Evolutionary conservation across 768 basidiomycete species (phyloP), one percentile per base, ranked within the genome.

Genomic region (Termitomyces sp.): DNA sequence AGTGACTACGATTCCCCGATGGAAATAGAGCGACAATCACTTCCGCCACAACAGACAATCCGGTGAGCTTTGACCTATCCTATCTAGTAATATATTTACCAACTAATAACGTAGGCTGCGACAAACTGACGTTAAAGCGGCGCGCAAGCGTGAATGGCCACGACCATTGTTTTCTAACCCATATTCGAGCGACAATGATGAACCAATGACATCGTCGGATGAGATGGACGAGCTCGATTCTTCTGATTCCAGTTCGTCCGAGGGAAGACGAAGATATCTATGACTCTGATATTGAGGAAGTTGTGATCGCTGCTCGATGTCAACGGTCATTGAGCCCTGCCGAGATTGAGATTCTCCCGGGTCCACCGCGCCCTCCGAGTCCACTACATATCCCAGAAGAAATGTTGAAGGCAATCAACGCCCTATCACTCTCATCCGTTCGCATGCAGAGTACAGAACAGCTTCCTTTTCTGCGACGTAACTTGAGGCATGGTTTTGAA

Each of bases 401-500:
- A 2, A 66, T 81, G 42, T 37, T 77, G 28, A 54, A 66, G 5
- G 70, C 69, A 12, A 56, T 79, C 12, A 69, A 76, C 50, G 55
- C 56, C 12, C 54, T 76, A 17, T 66, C 67, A 0, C 61, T 68
- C 1, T 57, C 70, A 1, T 60, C 64, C 3, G 56, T 72, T 42
- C 72, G 71, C 19, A 70, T 80, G 66, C 73, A 74, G 35, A 64
- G 62, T 22, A 68, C 69, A 11, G 59, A 57, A 15, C 70, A 69
- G 49, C 72, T 86, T 5, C 86, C 86, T 0, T 88, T 87, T 62
- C 70, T 85, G 21, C 69, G 65, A 26, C 78, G 81, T 11, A 81
- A 80, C 59, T 61, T 88, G 17, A 71, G 74, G 14, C 60, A 47
- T 2, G 80, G 80, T 1, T 87, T 87, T 62, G 57, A 53, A n/a